Conservation (phyloP, 768 basidiomycete species). For the Tremella yokohamensis region DNA sequence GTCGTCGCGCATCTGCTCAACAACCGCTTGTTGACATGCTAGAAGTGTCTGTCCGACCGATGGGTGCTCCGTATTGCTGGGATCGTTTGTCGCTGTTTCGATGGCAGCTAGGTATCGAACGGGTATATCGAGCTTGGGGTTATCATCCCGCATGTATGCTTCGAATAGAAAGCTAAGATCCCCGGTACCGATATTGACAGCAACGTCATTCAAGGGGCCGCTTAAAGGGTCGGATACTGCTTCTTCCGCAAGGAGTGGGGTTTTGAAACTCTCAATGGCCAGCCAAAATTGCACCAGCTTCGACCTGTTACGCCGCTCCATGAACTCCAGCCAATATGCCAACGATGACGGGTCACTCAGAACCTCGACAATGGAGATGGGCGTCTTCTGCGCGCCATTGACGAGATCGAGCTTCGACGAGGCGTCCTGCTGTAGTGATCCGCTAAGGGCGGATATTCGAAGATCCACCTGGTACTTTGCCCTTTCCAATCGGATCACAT, state of each 20-base stretch:
- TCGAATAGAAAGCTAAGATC: conserved; percentile 86
- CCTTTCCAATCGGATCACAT: conserved; percentile 79
- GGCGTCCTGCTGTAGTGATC: conserved; percentile 45
- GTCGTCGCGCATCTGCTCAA: conserved; percentile 76
- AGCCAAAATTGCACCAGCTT: conserved; percentile 94
- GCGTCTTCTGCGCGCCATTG: not conserved
- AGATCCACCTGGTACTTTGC: conserved; percentile 84
- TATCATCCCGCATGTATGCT: conserved; percentile 68
- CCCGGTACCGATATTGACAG: conserved; percentile 54
- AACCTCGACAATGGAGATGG: conserved; percentile 50
- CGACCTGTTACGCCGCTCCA: conserved; percentile 83
- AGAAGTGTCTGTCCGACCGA: conserved; percentile 63
- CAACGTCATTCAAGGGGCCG: conserved; percentile 60
- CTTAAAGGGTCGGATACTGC: conserved; percentile 57
- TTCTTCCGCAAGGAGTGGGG: conserved; percentile 71
- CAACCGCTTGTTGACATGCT: conserved; percentile 76
- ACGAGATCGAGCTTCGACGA: not conserved
- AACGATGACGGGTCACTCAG: conserved; percentile 83
- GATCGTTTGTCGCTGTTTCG: conserved; percentile 52
- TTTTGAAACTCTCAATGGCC: conserved; percentile 95
- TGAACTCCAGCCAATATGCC: conserved; percentile 96
- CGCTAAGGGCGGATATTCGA: conserved; percentile 74
- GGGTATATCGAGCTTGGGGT: conserved; percentile 59
- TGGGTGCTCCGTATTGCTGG: conserved; percentile 60
- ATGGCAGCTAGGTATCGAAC: conserved; percentile 69